Conservation (phyloP, 441 rosid species). For the Metrosideros polymorpha region DNA sequence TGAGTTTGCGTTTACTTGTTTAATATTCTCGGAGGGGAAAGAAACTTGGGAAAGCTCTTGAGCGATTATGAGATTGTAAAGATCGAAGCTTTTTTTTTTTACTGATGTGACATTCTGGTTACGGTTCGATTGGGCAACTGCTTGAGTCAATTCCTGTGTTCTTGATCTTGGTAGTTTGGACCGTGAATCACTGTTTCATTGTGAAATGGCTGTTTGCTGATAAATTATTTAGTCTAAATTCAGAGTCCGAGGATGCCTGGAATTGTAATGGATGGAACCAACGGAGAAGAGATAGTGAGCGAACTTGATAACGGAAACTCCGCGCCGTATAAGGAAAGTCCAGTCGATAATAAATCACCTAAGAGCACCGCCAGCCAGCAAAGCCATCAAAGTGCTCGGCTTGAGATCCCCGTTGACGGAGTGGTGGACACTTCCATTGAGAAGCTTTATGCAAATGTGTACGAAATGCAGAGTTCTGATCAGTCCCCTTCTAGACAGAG, state of each 20-base stretch:
- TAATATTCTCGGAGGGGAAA: neutral
- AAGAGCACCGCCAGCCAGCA: slow-evolving; percentile 12
- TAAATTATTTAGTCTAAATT: slow-evolving; percentile 13
- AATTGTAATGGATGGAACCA: slow-evolving; percentile 37
- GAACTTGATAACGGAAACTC: slow-evolving; percentile 27
- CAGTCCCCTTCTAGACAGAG: slow-evolving; percentile 62
- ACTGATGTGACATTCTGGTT: neutral
- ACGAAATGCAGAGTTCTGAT: slow-evolving; percentile 63
- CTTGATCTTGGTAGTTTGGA: neutral
- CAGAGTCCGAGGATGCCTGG: slow-evolving; percentile 40
- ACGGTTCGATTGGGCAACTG: neutral
- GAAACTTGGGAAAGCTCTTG: neutral
- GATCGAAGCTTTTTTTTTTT: neutral
- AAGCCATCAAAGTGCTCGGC: slow-evolving; percentile 9
- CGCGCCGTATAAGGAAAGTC: slow-evolving; percentile 23
- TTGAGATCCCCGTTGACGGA: slow-evolving; percentile 14
- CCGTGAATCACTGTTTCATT: neutral
- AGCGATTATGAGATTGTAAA: neutral
- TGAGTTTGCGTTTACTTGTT: neutral
- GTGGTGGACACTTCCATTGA: slow-evolving; percentile 44
- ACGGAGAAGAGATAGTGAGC: slow-evolving; percentile 21
- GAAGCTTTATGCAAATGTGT: slow-evolving; percentile 52
- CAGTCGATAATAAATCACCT: slow-evolving; percentile 24
- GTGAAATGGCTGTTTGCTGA: slow-evolving; percentile 14
- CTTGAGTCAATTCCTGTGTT: neutral